Conservation (phyloP, 202 grass and related monocot genomes). For the Dendrocalamus latiflorus region DNA sequence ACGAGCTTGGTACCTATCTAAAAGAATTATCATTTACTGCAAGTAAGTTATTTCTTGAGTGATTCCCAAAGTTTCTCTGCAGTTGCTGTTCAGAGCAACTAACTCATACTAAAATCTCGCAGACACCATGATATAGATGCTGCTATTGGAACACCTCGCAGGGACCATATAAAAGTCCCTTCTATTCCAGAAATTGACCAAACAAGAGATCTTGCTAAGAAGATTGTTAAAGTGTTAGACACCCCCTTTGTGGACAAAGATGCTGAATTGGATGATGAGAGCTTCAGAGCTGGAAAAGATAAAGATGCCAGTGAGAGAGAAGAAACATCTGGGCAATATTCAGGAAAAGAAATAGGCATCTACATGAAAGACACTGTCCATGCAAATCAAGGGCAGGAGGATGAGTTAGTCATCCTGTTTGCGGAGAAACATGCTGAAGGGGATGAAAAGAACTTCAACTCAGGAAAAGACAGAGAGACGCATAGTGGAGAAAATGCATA, state of each 20-base stretch:
- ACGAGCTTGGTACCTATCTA: no score
- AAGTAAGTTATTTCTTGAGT: no score
- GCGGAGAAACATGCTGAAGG: not conserved
- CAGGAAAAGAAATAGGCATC: not conserved
- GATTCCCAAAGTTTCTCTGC: no score
- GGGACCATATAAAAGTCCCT: no score
- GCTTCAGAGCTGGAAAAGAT: not conserved
- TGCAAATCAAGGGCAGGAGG: not conserved
- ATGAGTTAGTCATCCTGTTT: not conserved
- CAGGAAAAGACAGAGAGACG: constrained; percentile 4
- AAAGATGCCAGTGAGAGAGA: not conserved
- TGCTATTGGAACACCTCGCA: no score
- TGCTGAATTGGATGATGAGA: not conserved
- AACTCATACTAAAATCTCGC: no score
- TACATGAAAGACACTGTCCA: not conserved
- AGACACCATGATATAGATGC: no score
- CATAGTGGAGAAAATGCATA: not conserved
- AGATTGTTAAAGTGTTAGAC: not conserved
- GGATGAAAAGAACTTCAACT: not conserved
- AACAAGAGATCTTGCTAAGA: not conserved
- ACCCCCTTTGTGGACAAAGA: not conserved
- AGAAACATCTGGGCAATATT: not conserved
- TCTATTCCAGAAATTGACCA: no score
- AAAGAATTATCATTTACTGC: no score
- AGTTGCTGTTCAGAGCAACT: no score